Conservation (phyloP, 179 eudicot species). For the Silene coronaria region DNA sequence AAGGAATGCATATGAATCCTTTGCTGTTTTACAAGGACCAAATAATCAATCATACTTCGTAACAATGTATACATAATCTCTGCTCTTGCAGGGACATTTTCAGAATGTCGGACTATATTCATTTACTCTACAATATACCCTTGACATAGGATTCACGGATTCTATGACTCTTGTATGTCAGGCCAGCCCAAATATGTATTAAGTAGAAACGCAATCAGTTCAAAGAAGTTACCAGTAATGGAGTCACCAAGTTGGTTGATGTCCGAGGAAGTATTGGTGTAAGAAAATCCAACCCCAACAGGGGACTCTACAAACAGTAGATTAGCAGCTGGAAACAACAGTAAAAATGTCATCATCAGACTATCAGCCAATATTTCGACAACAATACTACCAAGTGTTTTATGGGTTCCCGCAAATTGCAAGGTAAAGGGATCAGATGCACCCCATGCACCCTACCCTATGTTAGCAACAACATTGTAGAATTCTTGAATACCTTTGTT, state of each 20-base stretch:
- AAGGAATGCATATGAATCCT: conserved; percentile 64
- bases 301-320: conserved; percentile 86
- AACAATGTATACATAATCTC: not conserved
- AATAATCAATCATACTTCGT: not conserved
- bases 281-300: conserved; percentile 87
- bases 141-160: no score
- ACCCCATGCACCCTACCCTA: no score
- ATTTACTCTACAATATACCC: no score
- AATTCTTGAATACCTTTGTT: conserved; percentile 43
- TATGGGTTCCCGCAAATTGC: no score
- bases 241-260: conserved; percentile 63
- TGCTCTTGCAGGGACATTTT: not conserved
- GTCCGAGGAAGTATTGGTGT: conserved; percentile 68
- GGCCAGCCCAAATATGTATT: no score
- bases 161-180: no score
- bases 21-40: conserved; percentile 36
- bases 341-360: not conserved
- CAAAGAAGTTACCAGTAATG: conserved; percentile 43
- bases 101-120: no score
- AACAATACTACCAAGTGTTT: no score
- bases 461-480: no score
- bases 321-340: conserved; percentile 58
- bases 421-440: no score
- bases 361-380: no score
- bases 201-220: no score